These are phyloP conservation scores for Blastomyces gilchristii DNA, from an alignment of 2,329 filamentous ascomycete species.

Conservation along the genomic window DNA sequence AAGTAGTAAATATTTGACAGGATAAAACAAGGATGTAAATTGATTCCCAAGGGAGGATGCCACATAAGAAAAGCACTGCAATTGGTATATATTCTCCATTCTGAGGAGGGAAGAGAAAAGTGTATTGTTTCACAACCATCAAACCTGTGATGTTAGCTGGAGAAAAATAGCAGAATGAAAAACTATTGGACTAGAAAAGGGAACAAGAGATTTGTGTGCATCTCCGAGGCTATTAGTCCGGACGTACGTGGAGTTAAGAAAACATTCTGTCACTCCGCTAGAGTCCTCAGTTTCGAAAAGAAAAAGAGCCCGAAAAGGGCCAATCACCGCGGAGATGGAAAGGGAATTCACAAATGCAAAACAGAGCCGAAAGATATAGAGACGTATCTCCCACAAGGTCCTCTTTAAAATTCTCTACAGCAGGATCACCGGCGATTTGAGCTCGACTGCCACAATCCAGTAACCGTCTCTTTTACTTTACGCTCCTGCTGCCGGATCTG, in stretches of 20 bases:
- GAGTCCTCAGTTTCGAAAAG: background rate
- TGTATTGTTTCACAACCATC: background rate
- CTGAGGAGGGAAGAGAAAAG: background rate
- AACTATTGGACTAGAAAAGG: background rate
- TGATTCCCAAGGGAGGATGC: background rate
- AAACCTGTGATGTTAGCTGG: background rate
- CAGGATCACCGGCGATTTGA: conserved; percentile 17
- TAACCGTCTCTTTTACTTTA: conserved; percentile 48
- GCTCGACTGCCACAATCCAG: conserved; percentile 43
- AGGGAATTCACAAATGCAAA: background rate
- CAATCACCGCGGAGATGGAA: background rate
- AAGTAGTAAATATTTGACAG: background rate
- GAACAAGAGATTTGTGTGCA: background rate
- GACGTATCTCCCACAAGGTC: background rate
- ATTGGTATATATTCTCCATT: background rate
- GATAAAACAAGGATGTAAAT: background rate
- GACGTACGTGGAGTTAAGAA: background rate
- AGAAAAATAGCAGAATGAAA: background rate
- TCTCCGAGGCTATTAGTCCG: background rate
- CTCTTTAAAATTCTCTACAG: background rate
- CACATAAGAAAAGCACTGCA: background rate
- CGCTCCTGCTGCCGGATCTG: conserved; percentile 53
- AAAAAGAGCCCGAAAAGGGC: background rate
- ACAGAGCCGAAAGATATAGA: background rate
- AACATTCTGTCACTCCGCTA: background rate